Base-by-base conservation (phyloP, 2,329 filamentous ascomycete genomes). In the Kalmusia sp. region DNA sequence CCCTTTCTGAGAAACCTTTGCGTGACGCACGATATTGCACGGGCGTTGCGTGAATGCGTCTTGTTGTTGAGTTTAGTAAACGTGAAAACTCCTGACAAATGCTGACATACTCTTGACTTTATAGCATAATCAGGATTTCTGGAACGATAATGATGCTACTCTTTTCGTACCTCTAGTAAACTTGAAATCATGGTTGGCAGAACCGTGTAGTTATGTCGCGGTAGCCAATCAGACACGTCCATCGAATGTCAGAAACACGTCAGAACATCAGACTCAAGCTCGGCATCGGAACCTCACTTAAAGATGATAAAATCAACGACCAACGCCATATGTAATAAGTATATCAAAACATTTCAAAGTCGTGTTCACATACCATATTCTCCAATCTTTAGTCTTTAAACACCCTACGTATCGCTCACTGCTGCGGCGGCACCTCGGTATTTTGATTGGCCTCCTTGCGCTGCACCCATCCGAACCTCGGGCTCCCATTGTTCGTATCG, bases 401-500 rank as follows among this genome's bases (percentile, higher is more conserved):
- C 17, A 9, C 8, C 6, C 11, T 7, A 21, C 17, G 12, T 9
- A 17, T 12, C 35, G 2, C 39, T 21, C 15, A 33, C 40, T 33
- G n/a, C n/a, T n/a, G 40, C 28, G 63, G 55, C 9, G 62, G 63
- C 8, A 49, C 56, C 7, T 49, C 5, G 4, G 55, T 62, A 31
- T 65, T 65, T 51, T 64, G 64, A 0, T 7, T 58, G 2, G 27
- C 30, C 31, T 67, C 63, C 48, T 61, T 65, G 21, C 64, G 51
- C 49, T 67, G 61, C 7, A 64, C 58, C 33, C 41, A 61, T 1
- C 64, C 63, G n/a, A 67, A 65, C 6, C 61, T 24, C 2, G 56
- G 58, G 0, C 8, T 34, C 1, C 64, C 64, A 11, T 57, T 59
- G n/a, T 63, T 64, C 58, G 62, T 56, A 30, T 67, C 64, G 28